Evolutionary conservation across 2,329 filamentous ascomycete genomes (phyloP).

Genomic region (Verticillium nubilum): DNA sequence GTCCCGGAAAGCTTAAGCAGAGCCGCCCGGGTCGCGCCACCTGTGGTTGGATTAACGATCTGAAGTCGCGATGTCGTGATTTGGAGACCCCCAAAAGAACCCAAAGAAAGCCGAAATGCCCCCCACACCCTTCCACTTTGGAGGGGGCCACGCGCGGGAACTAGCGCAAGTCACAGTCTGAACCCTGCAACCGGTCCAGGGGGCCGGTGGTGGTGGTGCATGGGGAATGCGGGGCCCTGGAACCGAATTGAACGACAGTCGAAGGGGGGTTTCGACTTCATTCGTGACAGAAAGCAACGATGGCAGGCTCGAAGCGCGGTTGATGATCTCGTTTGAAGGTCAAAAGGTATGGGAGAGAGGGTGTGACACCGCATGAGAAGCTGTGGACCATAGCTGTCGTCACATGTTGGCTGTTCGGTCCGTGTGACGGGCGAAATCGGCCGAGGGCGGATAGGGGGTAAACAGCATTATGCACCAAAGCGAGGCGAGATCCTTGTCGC

Average conservation of each 20-base stretch:
- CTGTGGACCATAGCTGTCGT: not conserved
- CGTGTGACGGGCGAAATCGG: not conserved
- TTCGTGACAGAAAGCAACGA: not conserved
- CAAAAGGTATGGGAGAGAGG: not conserved
- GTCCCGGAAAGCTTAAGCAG: conserved; percentile 2
- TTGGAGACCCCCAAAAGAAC: not conserved
- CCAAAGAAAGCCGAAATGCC: not conserved
- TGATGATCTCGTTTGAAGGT: not conserved
- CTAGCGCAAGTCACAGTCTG: not conserved
- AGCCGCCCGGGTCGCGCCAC: not conserved
- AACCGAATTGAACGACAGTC: not conserved
- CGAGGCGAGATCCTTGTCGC: not conserved
- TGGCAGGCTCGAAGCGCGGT: not conserved
- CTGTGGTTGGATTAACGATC: conserved; percentile 1
- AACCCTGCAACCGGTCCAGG: conserved; percentile 3
- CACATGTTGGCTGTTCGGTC: not conserved
- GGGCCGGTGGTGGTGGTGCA: not conserved
- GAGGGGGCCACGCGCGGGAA: conserved; percentile 1
- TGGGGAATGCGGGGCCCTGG: not conserved
- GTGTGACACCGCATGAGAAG: not conserved
- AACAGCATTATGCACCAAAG: not conserved
- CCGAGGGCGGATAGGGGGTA: not conserved
- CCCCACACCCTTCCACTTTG: not conserved
- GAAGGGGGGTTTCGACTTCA: not conserved
- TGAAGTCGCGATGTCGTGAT: conserved; percentile 4